Percentiles rank a stretch among this genome's conserved stretches.
These are phyloP conservation scores for Irpex rosettiformis DNA, from an alignment of 1,284 basidiomycete species.

Conservation along the genomic window DNA sequence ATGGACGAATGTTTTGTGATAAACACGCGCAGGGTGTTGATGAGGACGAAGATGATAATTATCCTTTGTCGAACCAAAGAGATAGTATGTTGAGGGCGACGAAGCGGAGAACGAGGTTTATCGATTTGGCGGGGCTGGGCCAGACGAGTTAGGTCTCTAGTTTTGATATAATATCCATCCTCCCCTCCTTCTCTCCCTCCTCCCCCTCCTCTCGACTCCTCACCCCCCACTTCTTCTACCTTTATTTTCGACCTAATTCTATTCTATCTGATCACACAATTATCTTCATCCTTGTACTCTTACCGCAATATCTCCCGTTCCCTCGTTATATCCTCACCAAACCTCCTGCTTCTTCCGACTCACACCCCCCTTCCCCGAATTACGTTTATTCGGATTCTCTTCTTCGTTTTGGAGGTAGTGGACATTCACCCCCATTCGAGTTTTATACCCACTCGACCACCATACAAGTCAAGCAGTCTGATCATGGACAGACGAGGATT, in stretches of 20 bases:
- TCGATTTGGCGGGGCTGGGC: slow-evolving; percentile 32
- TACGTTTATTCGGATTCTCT: too few relatives aligned
- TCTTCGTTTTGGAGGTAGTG: neutral
- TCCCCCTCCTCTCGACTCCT: neutral
- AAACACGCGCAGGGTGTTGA: slow-evolving; percentile 48
- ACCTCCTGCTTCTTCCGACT: neutral
- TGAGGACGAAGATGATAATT: slow-evolving; percentile 28
- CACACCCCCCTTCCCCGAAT: neutral
- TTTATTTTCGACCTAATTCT: neutral
- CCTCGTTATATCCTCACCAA: neutral
- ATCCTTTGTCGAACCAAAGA: slow-evolving; percentile 42
- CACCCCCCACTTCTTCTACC: neutral
- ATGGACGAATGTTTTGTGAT: slow-evolving; percentile 80
- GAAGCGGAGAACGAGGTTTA: slow-evolving; percentile 65
- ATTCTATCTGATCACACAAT: neutral
- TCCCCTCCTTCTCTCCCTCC: neutral
- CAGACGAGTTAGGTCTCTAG: neutral
- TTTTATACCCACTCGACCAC: neutral
- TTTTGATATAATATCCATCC: neutral
- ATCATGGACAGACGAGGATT: neutral
- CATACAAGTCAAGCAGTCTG: neutral
- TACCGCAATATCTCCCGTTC: neutral
- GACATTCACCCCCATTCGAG: neutral
- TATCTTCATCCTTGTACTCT: neutral
- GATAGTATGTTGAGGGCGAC: slow-evolving; percentile 50